Conservation (phyloP, 1,284 basidiomycete species). For the Ceratorhiza oryzae-sativae region DNA sequence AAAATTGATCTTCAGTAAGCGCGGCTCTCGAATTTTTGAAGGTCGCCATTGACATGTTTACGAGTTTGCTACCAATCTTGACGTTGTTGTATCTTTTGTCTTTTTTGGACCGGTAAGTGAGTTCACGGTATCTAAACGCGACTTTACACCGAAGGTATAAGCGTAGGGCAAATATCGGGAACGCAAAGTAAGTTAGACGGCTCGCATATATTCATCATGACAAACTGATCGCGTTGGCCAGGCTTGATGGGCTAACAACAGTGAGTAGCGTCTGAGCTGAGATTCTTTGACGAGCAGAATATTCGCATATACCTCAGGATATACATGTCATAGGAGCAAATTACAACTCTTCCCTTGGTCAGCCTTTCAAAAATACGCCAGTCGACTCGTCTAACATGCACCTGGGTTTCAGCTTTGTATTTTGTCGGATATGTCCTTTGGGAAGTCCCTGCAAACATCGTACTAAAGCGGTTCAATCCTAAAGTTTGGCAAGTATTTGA, state of each 20-base stretch:
- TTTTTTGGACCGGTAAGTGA: constrained; percentile 67
- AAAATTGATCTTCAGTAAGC: constrained; percentile 53
- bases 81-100: constrained; percentile 70
- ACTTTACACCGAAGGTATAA: background rate
- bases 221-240: constrained; percentile 44
- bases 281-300: background rate
- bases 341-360: constrained; percentile 63
- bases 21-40: background rate
- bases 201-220: too few relatives aligned
- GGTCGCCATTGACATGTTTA: background rate
- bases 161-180: constrained; percentile 67
- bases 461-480: constrained; percentile 65
- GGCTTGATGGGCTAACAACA: constrained; percentile 58
- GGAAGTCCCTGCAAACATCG: constrained; percentile 72
- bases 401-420: constrained; percentile 61
- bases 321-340: constrained; percentile 57
- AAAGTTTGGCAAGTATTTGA: constrained; percentile 54
- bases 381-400: background rate
- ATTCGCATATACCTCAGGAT: constrained; percentile 51
- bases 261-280: constrained; percentile 46
- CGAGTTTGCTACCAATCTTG: constrained; percentile 61
- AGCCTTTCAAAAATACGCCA: constrained; percentile 20
- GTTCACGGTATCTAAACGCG: background rate
- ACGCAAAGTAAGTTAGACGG: constrained; percentile 68
- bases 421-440: constrained; percentile 73